A percentile compares a stretch with the other conserved stretches of the same genome.
These are phyloP conservation scores for Orbilia quercus DNA, from an alignment of 2,329 filamentous ascomycete species.

Conservation along the genomic window DNA sequence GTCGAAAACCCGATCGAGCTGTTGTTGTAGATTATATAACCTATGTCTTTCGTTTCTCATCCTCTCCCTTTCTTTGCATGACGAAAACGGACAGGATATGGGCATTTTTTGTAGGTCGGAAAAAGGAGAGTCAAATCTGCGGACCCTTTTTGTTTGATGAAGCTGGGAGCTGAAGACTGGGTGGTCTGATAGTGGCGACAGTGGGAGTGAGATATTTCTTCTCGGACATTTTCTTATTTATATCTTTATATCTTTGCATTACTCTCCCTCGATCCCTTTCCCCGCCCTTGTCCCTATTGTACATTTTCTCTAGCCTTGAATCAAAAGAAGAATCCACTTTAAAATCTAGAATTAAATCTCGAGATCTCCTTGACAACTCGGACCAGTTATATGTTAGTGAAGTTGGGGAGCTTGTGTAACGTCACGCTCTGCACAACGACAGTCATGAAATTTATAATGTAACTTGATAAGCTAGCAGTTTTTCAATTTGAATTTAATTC, in stretches of 20 bases:
- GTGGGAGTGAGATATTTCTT: neutral
- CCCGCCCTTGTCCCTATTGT: neutral
- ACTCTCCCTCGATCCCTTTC: neutral
- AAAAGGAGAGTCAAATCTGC: neutral
- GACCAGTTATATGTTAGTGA: no score
- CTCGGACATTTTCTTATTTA: slow-evolving; percentile 3
- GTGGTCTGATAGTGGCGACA: slow-evolving; percentile 37
- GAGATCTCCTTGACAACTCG: no score
- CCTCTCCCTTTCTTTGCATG: neutral
- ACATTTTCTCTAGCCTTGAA: neutral
- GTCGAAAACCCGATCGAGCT: slow-evolving; percentile 97
- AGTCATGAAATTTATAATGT: no score
- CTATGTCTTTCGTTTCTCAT: no score
- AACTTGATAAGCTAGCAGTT: no score
- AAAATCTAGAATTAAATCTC: no score
- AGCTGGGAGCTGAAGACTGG: neutral
- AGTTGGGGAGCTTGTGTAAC: no score
- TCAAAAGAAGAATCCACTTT: neutral
- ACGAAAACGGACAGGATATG: neutral
- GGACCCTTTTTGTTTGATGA: neutral
- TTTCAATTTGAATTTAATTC: no score
- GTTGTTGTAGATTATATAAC: slow-evolving; percentile 73
- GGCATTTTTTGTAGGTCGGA: neutral
- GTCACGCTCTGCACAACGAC: no score
- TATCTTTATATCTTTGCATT: neutral